These are phyloP conservation scores for Cyphellophora attinorum DNA, from an alignment of 2,329 filamentous ascomycete species.

Conservation along the genomic window DNA sequence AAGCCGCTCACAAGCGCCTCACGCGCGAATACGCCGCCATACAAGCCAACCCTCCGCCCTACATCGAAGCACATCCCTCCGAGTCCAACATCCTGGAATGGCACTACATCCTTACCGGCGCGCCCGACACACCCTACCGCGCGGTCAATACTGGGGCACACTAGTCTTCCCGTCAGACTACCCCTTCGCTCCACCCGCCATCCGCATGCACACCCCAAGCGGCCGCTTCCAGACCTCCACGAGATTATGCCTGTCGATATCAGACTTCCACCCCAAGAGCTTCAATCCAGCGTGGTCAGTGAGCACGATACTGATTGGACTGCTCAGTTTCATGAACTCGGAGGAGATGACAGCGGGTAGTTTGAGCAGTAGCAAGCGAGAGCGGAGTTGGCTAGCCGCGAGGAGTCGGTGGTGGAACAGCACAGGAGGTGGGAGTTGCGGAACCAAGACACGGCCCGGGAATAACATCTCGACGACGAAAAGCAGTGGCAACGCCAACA, in stretches of 20 bases:
- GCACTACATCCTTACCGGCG: slow-evolving; percentile 54
- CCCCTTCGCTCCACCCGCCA: slow-evolving; percentile 94
- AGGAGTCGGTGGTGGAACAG: slow-evolving; percentile 93
- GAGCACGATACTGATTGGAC: slow-evolving; percentile 85
- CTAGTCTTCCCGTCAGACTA: slow-evolving; percentile 93
- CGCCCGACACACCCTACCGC: slow-evolving; percentile 86
- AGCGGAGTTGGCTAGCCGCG: slow-evolving; percentile 68
- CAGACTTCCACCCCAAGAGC: slow-evolving; percentile 93
- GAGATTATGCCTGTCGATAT: slow-evolving; percentile 87
- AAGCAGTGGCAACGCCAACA: slow-evolving; percentile 54
- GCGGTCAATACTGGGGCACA: slow-evolving; percentile 97
- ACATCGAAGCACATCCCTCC: slow-evolving; percentile 80
- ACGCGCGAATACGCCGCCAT: slow-evolving; percentile 57
- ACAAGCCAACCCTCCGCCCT: slow-evolving; percentile 70
- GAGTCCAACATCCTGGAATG: slow-evolving; percentile 82
- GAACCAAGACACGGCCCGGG: slow-evolving; percentile 38
- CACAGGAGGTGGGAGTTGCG: slow-evolving; percentile 69
- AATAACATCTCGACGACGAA: slow-evolving; percentile 46
- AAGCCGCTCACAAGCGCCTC: slow-evolving; percentile 62
- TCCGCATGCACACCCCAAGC: slow-evolving; percentile 96
- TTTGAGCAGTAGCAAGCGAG: slow-evolving; percentile 64
- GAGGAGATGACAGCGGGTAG: slow-evolving; percentile 98
- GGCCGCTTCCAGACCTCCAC: slow-evolving; percentile 91
- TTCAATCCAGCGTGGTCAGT: slow-evolving; percentile 99
- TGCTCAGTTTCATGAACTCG: slow-evolving; percentile 95